Percentiles rank a stretch among this genome's conserved stretches.
phyloP scores from a whole-genome alignment of 805 yeast genomes.

The Lipomyces anomalus region DNA sequence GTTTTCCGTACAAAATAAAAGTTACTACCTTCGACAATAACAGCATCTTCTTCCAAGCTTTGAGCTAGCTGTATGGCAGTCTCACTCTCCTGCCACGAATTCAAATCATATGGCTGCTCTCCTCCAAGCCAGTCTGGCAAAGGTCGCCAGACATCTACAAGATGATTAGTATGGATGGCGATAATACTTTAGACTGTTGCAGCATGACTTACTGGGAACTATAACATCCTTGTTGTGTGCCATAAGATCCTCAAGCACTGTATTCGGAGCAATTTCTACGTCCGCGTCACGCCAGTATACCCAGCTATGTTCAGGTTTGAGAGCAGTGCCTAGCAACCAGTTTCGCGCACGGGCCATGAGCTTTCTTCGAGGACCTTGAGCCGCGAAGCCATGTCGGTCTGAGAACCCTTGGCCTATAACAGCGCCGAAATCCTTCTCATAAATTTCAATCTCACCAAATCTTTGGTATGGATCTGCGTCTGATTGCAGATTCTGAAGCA shows the following conservation, averaged over 20 bases:
- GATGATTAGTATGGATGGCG: neutral
- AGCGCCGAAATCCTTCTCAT: conserved; percentile 88
- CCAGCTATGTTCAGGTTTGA: conserved; percentile 89
- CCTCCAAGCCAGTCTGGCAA: conserved; percentile 84
- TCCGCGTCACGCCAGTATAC: conserved; percentile 99
- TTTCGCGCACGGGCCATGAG: conserved; percentile 93
- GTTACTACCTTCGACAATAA: conserved; percentile 89
- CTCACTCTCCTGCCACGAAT: conserved; percentile 93
- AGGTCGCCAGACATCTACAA: conserved; percentile 86
- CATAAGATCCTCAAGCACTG: conserved; percentile 87
- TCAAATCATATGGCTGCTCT: conserved; percentile 92
- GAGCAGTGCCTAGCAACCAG: conserved; percentile 81
- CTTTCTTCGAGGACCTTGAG: conserved; percentile 92
- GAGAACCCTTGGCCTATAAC: conserved; percentile 86
- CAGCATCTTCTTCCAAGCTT: conserved; percentile 82
- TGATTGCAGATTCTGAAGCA: conserved; percentile 58
- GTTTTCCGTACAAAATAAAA: conserved; percentile 14
- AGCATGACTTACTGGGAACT: conserved; percentile 66
- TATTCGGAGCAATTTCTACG: conserved; percentile 79
- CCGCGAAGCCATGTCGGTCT: conserved; percentile 92
- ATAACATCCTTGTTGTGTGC: conserved; percentile 85
- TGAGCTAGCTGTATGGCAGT: conserved; percentile 51
- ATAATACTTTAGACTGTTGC: neutral
- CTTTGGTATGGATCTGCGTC: conserved; percentile 58
- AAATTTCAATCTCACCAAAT: conserved; percentile 56